phyloP scores from a whole-genome alignment of 75 land plant genomes.

The Picea sitchensis region DNA sequence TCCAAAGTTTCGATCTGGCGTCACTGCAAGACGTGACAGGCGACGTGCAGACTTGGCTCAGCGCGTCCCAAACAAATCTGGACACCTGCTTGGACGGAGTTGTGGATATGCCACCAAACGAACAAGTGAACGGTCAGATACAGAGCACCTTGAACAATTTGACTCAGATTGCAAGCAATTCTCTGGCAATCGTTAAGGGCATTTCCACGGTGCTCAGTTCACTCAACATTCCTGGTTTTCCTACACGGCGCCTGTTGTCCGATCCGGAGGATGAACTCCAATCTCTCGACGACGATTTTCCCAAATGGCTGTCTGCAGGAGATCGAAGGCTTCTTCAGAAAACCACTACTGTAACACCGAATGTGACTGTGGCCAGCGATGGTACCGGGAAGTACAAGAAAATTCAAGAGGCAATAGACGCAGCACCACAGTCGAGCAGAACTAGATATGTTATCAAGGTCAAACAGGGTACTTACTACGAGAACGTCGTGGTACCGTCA shows the following conservation, averaged over 20 bases:
- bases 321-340: slow-evolving; percentile 37
- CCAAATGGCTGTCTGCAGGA: slow-evolving; percentile 18
- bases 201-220: slow-evolving; percentile 4
- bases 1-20: not conserved
- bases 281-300: slow-evolving; percentile 11
- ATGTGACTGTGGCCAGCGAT: slow-evolving; percentile 31
- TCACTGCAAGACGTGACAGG: slow-evolving; percentile 19
- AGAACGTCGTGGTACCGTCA: slow-evolving; percentile 32
- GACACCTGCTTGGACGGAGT: slow-evolving; percentile 13
- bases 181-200: slow-evolving; percentile 28
- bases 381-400: slow-evolving; percentile 26
- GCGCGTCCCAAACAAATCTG: not conserved
- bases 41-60: slow-evolving; percentile 6
- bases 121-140: not conserved
- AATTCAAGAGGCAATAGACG: slow-evolving; percentile 22
- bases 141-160: slow-evolving; percentile 7
- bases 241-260: slow-evolving; percentile 8
- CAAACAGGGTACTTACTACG: slow-evolving; percentile 30
- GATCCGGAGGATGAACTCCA: not conserved
- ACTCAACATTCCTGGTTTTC: slow-evolving; percentile 14
- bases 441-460: slow-evolving; percentile 28
- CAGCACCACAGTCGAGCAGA: slow-evolving; percentile 20
- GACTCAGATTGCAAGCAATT: slow-evolving; percentile 26
- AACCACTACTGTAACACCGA: not conserved
- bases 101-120: not conserved